Evolutionary conservation across 2,329 filamentous ascomycete species (phyloP).

Genomic region (Hypomyces rosellus): DNA sequence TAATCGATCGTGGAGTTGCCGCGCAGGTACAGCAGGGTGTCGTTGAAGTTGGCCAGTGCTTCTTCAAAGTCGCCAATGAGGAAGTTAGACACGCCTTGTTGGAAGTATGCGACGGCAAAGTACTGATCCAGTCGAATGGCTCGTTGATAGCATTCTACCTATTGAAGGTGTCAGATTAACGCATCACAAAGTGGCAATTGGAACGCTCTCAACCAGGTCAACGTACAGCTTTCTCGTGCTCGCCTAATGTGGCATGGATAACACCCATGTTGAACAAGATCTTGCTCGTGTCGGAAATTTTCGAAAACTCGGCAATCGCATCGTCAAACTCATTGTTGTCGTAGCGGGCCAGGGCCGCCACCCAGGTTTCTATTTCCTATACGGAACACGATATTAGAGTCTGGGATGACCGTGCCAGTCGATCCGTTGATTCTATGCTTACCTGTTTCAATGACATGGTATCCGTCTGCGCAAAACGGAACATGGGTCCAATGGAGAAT

Average conservation of each 20-base stretch:
- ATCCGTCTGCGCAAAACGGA: conserved; percentile 2
- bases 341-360: conserved; percentile 81
- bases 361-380: conserved; percentile 99
- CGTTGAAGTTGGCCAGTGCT: conserved; percentile 96
- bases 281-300: conserved; percentile 91
- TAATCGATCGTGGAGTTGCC: conserved; percentile 98
- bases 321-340: conserved; percentile 98
- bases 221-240: conserved; percentile 90
- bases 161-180: neutral
- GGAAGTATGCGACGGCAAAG: conserved; percentile 95
- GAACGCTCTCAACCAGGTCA: neutral
- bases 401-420: neutral
- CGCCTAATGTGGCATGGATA: conserved; percentile 91
- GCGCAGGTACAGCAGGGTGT: conserved; percentile 86
- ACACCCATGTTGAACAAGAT: conserved; percentile 98
- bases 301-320: conserved; percentile 73
- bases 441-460: conserved; percentile 58
- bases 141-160: conserved; percentile 94
- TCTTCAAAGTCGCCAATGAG: conserved; percentile 95
- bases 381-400: neutral
- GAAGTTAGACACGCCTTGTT: conserved; percentile 97
- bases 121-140: conserved; percentile 89
- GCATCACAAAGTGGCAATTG: neutral
- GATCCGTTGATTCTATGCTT: conserved; percentile 14
- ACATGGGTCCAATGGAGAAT: neutral